Evolutionary conservation across 1,139 yeast genomes (phyloP).

Genomic region (Geotrichum fermentans): DNA sequence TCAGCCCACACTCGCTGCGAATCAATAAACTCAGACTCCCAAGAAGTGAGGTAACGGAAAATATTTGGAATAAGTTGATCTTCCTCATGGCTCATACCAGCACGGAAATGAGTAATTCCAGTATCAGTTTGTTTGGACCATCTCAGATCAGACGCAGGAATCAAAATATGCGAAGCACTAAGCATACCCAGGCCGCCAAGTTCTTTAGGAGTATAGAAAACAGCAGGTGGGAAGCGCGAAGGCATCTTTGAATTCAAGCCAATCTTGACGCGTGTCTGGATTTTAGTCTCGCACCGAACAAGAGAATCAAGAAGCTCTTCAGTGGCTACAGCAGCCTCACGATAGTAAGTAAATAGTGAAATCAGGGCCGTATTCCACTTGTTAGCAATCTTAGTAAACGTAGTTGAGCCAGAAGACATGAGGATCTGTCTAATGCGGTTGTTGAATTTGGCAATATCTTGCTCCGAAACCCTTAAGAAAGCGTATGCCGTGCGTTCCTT

Average conservation of each 20-base stretch:
- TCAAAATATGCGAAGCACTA: slow-evolving; percentile 91
- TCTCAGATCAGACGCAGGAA: slow-evolving; percentile 85
- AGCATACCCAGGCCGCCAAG: slow-evolving; percentile 97
- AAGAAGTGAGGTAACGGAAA: slow-evolving; percentile 84
- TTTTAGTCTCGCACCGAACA: slow-evolving; percentile 88
- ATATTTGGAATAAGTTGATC: slow-evolving; percentile 86
- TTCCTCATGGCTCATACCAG: slow-evolving; percentile 82
- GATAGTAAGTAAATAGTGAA: slow-evolving; percentile 77
- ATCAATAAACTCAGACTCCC: slow-evolving; percentile 95
- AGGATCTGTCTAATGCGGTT: slow-evolving; percentile 83
- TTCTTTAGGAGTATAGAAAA: slow-evolving; percentile 94
- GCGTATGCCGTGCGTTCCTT: slow-evolving; percentile 91
- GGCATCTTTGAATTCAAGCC: slow-evolving; percentile 99
- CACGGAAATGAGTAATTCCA: slow-evolving; percentile 89
- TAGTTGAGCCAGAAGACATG: slow-evolving; percentile 93
- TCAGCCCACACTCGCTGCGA: slow-evolving; percentile 98
- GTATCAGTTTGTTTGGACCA: slow-evolving; percentile 95
- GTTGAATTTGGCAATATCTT: slow-evolving; percentile 73
- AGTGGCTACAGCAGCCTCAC: slow-evolving; percentile 90
- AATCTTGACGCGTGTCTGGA: slow-evolving; percentile 90
- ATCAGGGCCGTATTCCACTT: slow-evolving; percentile 95
- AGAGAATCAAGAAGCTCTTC: slow-evolving; percentile 70
- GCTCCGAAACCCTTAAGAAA: slow-evolving; percentile 73
- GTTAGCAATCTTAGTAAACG: slow-evolving; percentile 90
- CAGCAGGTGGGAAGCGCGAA: slow-evolving; percentile 96